These are phyloP conservation scores for Kodamaea lidongshanica DNA, from an alignment of 805 yeast genomes.

Conservation along the genomic window DNA sequence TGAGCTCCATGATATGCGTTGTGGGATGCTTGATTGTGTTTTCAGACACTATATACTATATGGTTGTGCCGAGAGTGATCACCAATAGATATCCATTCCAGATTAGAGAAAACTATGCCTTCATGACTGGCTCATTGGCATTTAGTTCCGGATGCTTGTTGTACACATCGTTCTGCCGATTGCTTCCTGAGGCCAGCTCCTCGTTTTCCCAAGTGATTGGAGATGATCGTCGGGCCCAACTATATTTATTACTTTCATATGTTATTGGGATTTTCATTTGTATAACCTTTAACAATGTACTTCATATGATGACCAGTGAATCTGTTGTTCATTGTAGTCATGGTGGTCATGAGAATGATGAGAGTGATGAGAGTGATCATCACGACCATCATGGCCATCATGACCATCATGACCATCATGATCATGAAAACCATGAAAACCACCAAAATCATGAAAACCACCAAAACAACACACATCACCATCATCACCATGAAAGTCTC, in stretches of 20 bases:
- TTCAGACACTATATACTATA: constrained; percentile 48
- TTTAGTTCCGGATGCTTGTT: constrained; percentile 77
- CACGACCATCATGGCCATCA: constrained; percentile 11
- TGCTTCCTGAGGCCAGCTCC: constrained; percentile 60
- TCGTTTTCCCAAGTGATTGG: neutral
- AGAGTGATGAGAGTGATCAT: no score
- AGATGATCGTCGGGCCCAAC: constrained; percentile 16
- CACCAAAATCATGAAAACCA: no score
- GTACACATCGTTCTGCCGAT: constrained; percentile 68
- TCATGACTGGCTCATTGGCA: constrained; percentile 70
- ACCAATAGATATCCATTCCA: constrained; percentile 42
- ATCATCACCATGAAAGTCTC: constrained; percentile 11
- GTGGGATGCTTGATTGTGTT: constrained; percentile 65
- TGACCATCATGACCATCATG: constrained; percentile 9
- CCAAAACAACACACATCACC: constrained; percentile 3
- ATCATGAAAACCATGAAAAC: constrained; percentile 7
- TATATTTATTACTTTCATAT: constrained; percentile 40
- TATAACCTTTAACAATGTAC: constrained; percentile 50
- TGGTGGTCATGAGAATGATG: constrained; percentile 28
- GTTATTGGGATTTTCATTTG: constrained; percentile 60
- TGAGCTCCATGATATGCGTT: constrained; percentile 66
- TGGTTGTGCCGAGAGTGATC: constrained; percentile 33
- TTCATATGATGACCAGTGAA: constrained; percentile 73
- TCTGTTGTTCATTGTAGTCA: constrained; percentile 85
- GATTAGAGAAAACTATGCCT: constrained; percentile 52